Base-by-base conservation (phyloP, 2,329 filamentous ascomycete species). In the Balansia obtecta region DNA sequence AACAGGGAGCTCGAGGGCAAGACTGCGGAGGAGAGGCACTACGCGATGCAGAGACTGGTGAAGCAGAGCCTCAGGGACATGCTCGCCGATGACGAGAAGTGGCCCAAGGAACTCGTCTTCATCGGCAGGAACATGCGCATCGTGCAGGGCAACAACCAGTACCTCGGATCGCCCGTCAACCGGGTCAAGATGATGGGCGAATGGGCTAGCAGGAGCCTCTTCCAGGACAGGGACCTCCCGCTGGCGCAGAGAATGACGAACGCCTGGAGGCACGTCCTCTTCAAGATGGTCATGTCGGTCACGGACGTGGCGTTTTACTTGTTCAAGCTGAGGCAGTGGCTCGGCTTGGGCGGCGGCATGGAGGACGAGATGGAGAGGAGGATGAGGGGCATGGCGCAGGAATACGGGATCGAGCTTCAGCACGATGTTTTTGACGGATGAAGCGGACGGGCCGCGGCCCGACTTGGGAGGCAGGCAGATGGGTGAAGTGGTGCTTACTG, bases 91-190 rank as follows among this genome's bases (percentile, higher is more conserved):
- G 88, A 94, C 68, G 82, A 83, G 41, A 89, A 90, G 64, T 91
- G 87, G 82, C 90, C 90, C 4, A 85, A 86, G 62, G 89, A 95
- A 65, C 82, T 96, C 52, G 82, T 95, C 60, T 95, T 96, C 66
- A 89, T 96, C 58, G 88, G 88, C 1, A 80, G 90, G 39, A 95
- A 95, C 65, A 80, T 95, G 73, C 81, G 90, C 49, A 95, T 96
- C 60, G 89, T 95, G 2, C 89, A 95, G 67, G 88, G 84, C 6
- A 94, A 95, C 67, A 95, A 95, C 64, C 88, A 95, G 63, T 91
- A 86, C 67, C 77, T 95, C 48, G 89, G 89, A 20, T 88, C 83
- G 0, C 90, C 90, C 0, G 88, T 95, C 42, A 96, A 96, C 66
- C 75, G 93, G 1, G 81, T 97, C 66, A 96, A 96, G 71, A 89